Evolutionary conservation across 2,329 filamentous ascomycete species (phyloP).

Genomic region (Cladosporium colombiae): DNA sequence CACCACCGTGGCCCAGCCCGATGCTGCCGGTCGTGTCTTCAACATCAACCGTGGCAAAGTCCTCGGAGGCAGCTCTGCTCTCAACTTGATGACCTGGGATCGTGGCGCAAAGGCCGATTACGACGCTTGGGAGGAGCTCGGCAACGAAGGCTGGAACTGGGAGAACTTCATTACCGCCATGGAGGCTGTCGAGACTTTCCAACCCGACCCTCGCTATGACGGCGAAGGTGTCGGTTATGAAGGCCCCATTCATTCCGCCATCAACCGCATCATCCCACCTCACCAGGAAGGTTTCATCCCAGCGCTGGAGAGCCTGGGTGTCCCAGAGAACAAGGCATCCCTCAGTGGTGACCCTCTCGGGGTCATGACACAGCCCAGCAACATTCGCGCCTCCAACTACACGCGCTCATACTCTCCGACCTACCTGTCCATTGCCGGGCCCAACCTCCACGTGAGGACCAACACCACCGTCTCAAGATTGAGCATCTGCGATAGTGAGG

Average conservation of each 20-base stretch:
- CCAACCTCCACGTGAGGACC: constrained; percentile 46
- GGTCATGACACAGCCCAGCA: constrained; percentile 53
- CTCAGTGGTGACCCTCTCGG: constrained; percentile 54
- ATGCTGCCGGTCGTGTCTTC: constrained; percentile 15
- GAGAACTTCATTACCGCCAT: constrained; percentile 23
- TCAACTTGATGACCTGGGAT: constrained; percentile 34
- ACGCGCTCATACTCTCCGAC: constrained; percentile 52
- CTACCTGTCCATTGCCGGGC: constrained; percentile 45
- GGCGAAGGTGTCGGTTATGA: constrained; percentile 33
- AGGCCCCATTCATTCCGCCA: constrained; percentile 38
- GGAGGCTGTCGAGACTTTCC: constrained; percentile 21
- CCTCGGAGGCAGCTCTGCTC: constrained; percentile 35
- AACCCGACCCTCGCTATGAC: constrained; percentile 16
- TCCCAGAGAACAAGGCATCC: constrained; percentile 45
- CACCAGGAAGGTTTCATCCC: constrained; percentile 50
- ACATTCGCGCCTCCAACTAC: constrained; percentile 50
- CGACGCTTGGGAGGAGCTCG: constrained; percentile 40
- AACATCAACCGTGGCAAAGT: constrained; percentile 30
- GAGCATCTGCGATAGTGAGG: constrained; percentile 26
- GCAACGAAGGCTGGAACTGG: constrained; percentile 38
- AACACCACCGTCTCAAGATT: constrained; percentile 43
- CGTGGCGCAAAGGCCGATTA: constrained; percentile 37
- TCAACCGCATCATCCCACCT: constrained; percentile 48
- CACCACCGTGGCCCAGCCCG: constrained; percentile 30
- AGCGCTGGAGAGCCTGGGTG: constrained; percentile 49